Evolutionary conservation across 2,329 filamentous ascomycete genomes (phyloP).

Genomic region (Aspergillus fumigatiaffinis): DNA sequence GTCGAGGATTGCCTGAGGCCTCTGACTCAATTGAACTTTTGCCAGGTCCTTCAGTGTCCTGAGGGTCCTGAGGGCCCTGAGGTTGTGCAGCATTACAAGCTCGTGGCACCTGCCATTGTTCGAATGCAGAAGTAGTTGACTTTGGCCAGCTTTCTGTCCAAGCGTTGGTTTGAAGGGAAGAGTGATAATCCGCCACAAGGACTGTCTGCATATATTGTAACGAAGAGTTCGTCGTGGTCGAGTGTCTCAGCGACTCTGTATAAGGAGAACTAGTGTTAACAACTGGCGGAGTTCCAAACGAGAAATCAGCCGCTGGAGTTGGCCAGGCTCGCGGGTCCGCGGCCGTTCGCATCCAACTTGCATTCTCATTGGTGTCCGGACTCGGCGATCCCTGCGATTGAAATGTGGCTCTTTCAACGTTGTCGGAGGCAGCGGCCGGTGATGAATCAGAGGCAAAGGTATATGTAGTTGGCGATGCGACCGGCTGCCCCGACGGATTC

Average conservation of each 20-base stretch:
- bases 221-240: neutral
- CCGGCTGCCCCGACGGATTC: neutral
- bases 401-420: neutral
- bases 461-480: neutral
- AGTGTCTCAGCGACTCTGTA: neutral
- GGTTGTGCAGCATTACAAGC: neutral
- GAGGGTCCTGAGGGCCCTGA: too few species aligned
- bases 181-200: neutral
- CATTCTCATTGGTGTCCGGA: constrained; percentile 12
- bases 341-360: constrained; percentile 17
- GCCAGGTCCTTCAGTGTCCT: neutral
- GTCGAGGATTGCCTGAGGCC: constrained; percentile 7
- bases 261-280: neutral
- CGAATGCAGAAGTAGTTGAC: neutral
- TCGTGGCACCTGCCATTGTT: neutral
- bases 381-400: neutral
- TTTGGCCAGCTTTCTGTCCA: neutral
- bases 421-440: neutral
- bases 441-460: neutral
- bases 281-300: neutral
- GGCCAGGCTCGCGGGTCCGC: constrained; percentile 21
- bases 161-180: neutral
- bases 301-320: neutral
- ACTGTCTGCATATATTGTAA: neutral
- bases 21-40: neutral